Conservation (phyloP, 768 basidiomycete species). For the Lactarius deliciosus region DNA sequence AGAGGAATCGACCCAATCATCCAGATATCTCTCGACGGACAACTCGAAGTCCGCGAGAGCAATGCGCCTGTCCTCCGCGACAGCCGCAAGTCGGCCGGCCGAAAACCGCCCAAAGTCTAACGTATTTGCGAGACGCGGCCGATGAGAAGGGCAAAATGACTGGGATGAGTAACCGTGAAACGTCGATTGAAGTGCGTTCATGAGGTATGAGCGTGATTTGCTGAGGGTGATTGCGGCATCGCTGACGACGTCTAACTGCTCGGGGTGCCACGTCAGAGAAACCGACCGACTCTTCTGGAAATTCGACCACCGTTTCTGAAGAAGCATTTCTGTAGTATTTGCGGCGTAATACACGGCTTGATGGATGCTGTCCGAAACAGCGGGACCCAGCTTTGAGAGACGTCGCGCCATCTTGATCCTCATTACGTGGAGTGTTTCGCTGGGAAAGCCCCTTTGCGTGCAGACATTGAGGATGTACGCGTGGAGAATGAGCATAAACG, state of each 20-base stretch:
- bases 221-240: background rate
- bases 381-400: background rate
- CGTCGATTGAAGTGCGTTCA: background rate
- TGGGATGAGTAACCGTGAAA: background rate
- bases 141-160: background rate
- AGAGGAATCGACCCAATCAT: background rate
- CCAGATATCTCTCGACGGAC: background rate
- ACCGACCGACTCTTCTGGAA: background rate
- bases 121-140: background rate
- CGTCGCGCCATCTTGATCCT: background rate
- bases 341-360: background rate
- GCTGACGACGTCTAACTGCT: background rate
- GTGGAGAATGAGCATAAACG: background rate
- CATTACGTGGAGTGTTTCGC: background rate
- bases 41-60: constrained; percentile 3
- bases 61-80: background rate
- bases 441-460: background rate
- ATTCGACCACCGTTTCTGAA: background rate
- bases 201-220: background rate
- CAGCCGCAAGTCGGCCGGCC: background rate
- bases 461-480: background rate
- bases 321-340: background rate
- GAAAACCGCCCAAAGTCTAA: background rate
- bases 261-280: background rate
- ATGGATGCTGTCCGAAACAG: background rate